phyloP scores from a whole-genome alignment of 2,329 filamentous ascomycete genomes.

The Coleophoma eucalyptorum region DNA sequence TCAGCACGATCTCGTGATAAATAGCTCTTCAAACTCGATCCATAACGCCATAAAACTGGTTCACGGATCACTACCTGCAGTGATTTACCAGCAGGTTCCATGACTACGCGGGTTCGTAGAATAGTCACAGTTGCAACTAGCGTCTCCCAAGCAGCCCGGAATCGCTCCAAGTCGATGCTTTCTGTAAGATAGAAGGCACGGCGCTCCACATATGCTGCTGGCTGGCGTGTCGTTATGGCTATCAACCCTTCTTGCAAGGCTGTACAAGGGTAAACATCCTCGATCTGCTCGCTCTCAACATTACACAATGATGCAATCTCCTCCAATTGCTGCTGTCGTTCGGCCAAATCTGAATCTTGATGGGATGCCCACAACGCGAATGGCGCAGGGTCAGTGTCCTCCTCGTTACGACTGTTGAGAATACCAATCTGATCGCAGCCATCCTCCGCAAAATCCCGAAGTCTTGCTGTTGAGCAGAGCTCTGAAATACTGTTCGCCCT shows the following conservation, averaged over 20 bases:
- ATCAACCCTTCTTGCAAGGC: slow-evolving; percentile 37
- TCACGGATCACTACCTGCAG: slow-evolving; percentile 11
- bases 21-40: slow-evolving; percentile 8
- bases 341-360: background rate
- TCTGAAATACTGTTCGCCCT: background rate
- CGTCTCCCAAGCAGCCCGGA: slow-evolving; percentile 20
- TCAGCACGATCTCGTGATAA: slow-evolving; percentile 1
- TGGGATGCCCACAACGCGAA: background rate
- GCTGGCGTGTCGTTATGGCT: slow-evolving; percentile 28
- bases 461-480: background rate
- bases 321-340: background rate
- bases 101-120: slow-evolving; percentile 28
- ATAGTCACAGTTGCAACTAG: slow-evolving; percentile 19
- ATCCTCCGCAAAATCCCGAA: background rate
- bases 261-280: slow-evolving; percentile 37
- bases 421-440: background rate
- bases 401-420: background rate
- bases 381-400: background rate
- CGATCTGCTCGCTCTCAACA: slow-evolving; percentile 3
- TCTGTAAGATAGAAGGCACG: slow-evolving; percentile 1
- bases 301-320: background rate
- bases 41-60: slow-evolving; percentile 1
- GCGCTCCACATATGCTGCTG: slow-evolving; percentile 31
- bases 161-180: slow-evolving; percentile 12
- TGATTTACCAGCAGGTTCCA: background rate